A percentile compares a stretch with the other conserved stretches of the same genome.
These are phyloP conservation scores for Lomentospora prolificans DNA, from an alignment of 2,329 filamentous ascomycete genomes.

Conservation along the genomic window DNA sequence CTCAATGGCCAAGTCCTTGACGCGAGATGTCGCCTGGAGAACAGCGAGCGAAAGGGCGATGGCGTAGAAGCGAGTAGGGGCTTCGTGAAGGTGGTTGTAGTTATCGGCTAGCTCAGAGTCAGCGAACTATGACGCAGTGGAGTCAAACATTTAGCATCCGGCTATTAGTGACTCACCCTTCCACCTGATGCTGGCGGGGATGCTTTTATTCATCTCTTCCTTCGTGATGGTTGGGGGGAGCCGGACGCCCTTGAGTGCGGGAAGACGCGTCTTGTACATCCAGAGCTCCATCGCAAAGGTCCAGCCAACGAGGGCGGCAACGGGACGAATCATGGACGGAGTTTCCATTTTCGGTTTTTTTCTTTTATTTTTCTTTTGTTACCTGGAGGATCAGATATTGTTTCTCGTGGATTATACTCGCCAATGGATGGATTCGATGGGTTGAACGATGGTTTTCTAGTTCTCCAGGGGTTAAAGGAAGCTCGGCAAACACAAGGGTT, in stretches of 20 bases:
- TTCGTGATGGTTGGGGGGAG: slow-evolving; percentile 13
- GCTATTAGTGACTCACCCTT: slow-evolving; percentile 13
- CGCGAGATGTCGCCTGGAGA: slow-evolving; percentile 3
- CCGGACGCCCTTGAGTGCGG: slow-evolving; percentile 11
- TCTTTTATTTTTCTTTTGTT: not conserved
- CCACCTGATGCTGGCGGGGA: slow-evolving; percentile 20
- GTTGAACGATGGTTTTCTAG: too few relatives aligned
- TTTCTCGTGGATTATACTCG: not conserved
- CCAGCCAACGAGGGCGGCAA: slow-evolving; percentile 9
- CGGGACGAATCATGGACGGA: slow-evolving; percentile 8
- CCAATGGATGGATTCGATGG: too few relatives aligned
- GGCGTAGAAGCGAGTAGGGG: slow-evolving; percentile 34
- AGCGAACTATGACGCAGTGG: not conserved
- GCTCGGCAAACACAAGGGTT: too few relatives aligned
- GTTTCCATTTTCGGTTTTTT: not conserved
- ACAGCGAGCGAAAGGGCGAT: slow-evolving; percentile 24
- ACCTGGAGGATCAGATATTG: not conserved
- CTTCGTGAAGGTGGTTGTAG: slow-evolving; percentile 32
- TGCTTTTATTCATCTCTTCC: slow-evolving; percentile 17
- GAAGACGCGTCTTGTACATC: slow-evolving; percentile 8
- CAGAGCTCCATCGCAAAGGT: slow-evolving; percentile 10
- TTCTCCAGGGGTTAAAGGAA: too few relatives aligned
- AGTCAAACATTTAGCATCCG: too few relatives aligned
- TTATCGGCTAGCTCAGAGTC: slow-evolving; percentile 23
- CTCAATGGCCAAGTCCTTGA: slow-evolving; percentile 8